Conservation (phyloP, 225 moss, liverwort and hornwort genomes). For the Bryum argenteum region DNA sequence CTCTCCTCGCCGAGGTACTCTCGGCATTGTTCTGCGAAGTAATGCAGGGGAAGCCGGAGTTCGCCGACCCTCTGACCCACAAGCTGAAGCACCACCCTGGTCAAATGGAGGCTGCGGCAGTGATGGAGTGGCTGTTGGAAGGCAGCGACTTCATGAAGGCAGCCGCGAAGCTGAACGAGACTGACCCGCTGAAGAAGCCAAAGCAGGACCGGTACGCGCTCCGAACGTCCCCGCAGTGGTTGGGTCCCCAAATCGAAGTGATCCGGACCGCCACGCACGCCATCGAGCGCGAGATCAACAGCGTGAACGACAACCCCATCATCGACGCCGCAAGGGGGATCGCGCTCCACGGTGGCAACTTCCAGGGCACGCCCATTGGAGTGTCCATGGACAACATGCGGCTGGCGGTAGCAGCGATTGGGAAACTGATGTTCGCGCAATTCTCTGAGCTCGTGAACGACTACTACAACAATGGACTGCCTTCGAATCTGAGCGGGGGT, state of each 20-base stretch:
- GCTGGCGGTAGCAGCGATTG: slow-evolving; percentile 64
- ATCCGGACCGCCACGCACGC: slow-evolving; percentile 32
- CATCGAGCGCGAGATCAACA: slow-evolving; percentile 66
- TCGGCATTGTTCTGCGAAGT: slow-evolving; percentile 45
- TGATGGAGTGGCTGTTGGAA: too few relatives aligned
- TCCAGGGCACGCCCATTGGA: slow-evolving; percentile 64
- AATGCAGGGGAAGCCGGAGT: slow-evolving; percentile 23
- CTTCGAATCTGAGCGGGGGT: slow-evolving; percentile 46
- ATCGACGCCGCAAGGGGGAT: slow-evolving; percentile 54
- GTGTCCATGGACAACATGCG: slow-evolving; percentile 80
- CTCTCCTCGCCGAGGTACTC: slow-evolving; percentile 35
- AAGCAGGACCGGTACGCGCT: neutral
- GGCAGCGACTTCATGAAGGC: too few relatives aligned
- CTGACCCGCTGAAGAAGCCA: too few relatives aligned
- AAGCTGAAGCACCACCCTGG: too few relatives aligned
- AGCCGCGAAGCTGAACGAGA: too few relatives aligned
- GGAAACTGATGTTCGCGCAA: slow-evolving; percentile 71
- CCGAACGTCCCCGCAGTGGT: slow-evolving; percentile 24
- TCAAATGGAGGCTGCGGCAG: too few relatives aligned
- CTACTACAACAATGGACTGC: slow-evolving; percentile 68
- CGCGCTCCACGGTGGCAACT: slow-evolving; percentile 55
- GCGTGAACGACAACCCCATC: slow-evolving; percentile 74
- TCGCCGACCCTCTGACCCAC: too few relatives aligned
- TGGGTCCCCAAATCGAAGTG: slow-evolving; percentile 29
- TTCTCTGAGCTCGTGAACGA: slow-evolving; percentile 73